phyloP scores from a whole-genome alignment of 345 rosid genomes.

The Carallia pectinifolia region DNA sequence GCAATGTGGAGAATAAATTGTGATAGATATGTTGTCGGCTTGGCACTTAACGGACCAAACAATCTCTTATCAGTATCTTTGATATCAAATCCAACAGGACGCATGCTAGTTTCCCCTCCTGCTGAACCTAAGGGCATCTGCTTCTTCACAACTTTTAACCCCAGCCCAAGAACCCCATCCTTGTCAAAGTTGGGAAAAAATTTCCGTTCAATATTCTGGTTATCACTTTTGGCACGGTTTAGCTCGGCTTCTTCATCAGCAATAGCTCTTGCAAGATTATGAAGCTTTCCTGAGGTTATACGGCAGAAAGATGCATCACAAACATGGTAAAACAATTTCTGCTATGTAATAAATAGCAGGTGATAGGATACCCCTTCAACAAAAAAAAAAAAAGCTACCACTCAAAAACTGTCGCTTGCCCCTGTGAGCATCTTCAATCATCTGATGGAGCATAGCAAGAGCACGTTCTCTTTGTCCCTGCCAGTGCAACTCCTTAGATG shows the following conservation, averaged over 20 bases:
- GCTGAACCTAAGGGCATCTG: constrained; percentile 44
- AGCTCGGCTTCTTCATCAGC: constrained; percentile 83
- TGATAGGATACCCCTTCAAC: constrained; percentile 4
- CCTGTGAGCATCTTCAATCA: constrained; percentile 96
- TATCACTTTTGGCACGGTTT: constrained; percentile 47
- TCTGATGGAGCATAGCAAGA: constrained; percentile 85
- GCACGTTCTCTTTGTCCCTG: constrained; percentile 89
- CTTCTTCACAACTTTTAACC: constrained; percentile 59
- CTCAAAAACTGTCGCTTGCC: constrained; percentile 97
- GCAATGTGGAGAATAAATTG: constrained; percentile 94
- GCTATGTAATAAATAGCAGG: constrained; percentile 17
- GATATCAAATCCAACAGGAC: constrained; percentile 52
- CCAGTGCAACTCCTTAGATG: constrained; percentile 63
- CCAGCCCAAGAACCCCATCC: constrained; percentile 89
- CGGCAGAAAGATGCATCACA: constrained; percentile 27
- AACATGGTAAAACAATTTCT: constrained; percentile 10
- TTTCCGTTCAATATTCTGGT: constrained; percentile 37
- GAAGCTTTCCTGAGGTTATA: constrained; percentile 75
- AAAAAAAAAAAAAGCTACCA: constrained; percentile 44
- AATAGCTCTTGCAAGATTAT: constrained; percentile 93
- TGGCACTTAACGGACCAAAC: constrained; percentile 74
- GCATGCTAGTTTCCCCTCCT: constrained; percentile 45
- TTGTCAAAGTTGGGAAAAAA: constrained; percentile 43
- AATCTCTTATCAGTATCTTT: constrained; percentile 75
- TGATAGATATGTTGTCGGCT: constrained; percentile 80